Percentiles rank a stretch among this genome's conserved stretches.
These are phyloP conservation scores for Talaromyces sp. DNA, from an alignment of 2,329 filamentous ascomycete genomes.

Conservation along the genomic window DNA sequence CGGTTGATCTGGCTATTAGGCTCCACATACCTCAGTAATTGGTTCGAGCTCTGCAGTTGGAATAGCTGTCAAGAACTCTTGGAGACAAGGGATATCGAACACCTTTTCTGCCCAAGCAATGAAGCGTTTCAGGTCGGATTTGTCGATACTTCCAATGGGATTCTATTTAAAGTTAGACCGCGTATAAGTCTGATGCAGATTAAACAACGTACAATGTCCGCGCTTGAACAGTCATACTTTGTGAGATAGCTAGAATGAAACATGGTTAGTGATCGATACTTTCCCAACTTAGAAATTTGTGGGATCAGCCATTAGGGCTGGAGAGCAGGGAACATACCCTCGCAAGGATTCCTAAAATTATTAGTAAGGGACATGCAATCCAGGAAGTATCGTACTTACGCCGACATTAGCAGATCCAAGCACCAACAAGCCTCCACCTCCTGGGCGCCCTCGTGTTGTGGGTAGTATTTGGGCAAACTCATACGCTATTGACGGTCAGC, in stretches of 20 bases:
- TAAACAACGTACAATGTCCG: conserved; percentile 51
- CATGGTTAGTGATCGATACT: not conserved
- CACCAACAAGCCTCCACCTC: conserved; percentile 55
- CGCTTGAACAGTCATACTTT: conserved; percentile 58
- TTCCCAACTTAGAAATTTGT: too few species aligned
- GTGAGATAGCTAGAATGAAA: conserved; percentile 50
- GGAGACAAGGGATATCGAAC: conserved; percentile 50
- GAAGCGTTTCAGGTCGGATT: conserved; percentile 64
- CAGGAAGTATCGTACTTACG: conserved; percentile 19
- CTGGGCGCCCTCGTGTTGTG: conserved; percentile 48
- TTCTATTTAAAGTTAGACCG: conserved; percentile 11
- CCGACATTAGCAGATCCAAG: conserved; percentile 62
- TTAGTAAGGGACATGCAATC: not conserved
- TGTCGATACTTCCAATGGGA: conserved; percentile 47
- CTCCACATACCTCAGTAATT: conserved; percentile 57
- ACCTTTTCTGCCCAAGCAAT: conserved; percentile 56
- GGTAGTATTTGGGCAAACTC: conserved; percentile 59
- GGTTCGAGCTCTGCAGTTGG: conserved; percentile 62
- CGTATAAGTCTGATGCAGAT: not conserved
- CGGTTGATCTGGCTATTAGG: too few species aligned
- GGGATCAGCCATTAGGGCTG: not conserved
- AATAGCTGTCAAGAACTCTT: conserved; percentile 57
- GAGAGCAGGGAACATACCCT: conserved; percentile 7
- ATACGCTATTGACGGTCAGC: conserved; percentile 40
- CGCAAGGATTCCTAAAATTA: conserved; percentile 10